These are phyloP conservation scores for Polytrichum formosum DNA, from an alignment of 225 moss, liverwort and hornwort genomes.

Conservation along the genomic window DNA sequence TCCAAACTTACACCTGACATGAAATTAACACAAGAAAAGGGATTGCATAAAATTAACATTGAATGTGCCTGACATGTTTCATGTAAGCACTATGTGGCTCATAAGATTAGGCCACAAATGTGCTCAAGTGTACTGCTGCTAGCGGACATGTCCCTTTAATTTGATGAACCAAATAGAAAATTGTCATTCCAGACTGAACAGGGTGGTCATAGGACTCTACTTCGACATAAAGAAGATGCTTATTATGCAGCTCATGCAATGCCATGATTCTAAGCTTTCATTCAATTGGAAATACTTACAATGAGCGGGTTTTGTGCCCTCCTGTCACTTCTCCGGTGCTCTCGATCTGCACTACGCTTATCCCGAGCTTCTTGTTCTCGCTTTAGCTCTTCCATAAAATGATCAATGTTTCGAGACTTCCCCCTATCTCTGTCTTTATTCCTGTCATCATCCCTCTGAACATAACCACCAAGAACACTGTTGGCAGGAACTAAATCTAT, in stretches of 20 bases:
- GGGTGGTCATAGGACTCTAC: neutral
- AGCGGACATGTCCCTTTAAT: too few relatives aligned
- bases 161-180: too few relatives aligned
- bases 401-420: conserved; percentile 90
- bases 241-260: neutral
- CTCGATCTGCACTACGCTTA: conserved; percentile 85
- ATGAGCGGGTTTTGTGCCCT: conserved; percentile 58
- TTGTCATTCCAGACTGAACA: neutral
- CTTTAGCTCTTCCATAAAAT: conserved; percentile 99
- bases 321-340: conserved; percentile 83
- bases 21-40: too few relatives aligned
- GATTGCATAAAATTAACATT: too few relatives aligned
- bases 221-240: neutral
- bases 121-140: too few relatives aligned
- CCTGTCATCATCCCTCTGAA: conserved; percentile 87
- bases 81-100: too few relatives aligned
- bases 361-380: conserved; percentile 96
- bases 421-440: conserved; percentile 87
- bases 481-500: conserved; percentile 5
- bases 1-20: too few relatives aligned
- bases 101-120: too few relatives aligned
- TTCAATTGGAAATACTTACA: conserved; percentile 22
- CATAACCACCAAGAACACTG: conserved; percentile 12
- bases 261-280: neutral
- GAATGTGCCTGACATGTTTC: too few relatives aligned